Evolutionary conservation across 345 rosid species (phyloP).

Genomic region (Corchorus capsularis): DNA sequence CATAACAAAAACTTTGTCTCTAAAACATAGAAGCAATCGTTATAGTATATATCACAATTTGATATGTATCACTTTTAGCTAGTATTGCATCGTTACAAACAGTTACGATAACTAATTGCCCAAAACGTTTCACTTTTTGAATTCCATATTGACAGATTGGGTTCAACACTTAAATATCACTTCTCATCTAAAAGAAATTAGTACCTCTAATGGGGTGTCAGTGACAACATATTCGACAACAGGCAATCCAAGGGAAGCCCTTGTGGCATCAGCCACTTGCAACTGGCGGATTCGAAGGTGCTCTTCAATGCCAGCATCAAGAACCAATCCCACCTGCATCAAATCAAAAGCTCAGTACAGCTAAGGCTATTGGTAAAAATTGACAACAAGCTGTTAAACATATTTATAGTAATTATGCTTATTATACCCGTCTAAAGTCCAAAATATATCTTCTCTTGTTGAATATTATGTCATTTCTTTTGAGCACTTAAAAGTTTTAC

Average conservation of each 20-base stretch:
- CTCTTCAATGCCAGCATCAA: constrained; percentile 64
- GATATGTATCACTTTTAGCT: neutral
- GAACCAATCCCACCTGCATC: constrained; percentile 64
- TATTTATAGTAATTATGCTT: neutral
- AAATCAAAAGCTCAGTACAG: constrained; percentile 7
- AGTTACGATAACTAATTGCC: neutral
- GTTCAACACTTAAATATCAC: neutral
- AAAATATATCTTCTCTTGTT: neutral
- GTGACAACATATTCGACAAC: constrained; percentile 49
- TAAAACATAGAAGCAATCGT: neutral
- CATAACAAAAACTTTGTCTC: neutral
- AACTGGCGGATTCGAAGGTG: constrained; percentile 56
- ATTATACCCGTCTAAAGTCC: neutral
- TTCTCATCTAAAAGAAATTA: neutral
- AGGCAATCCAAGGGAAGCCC: constrained; percentile 80
- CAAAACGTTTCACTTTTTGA: neutral
- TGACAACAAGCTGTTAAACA: neutral
- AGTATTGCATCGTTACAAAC: neutral
- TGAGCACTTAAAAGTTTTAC: neutral
- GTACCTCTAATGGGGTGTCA: constrained; percentile 16
- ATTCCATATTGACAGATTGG: neutral
- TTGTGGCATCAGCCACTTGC: constrained; percentile 67
- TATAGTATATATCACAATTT: neutral
- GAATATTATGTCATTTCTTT: neutral
- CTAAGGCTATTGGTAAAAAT: constrained; percentile 5